Base-by-base conservation (phyloP, 2,329 filamentous ascomycete species). In the Colletotrichum sp. region DNA sequence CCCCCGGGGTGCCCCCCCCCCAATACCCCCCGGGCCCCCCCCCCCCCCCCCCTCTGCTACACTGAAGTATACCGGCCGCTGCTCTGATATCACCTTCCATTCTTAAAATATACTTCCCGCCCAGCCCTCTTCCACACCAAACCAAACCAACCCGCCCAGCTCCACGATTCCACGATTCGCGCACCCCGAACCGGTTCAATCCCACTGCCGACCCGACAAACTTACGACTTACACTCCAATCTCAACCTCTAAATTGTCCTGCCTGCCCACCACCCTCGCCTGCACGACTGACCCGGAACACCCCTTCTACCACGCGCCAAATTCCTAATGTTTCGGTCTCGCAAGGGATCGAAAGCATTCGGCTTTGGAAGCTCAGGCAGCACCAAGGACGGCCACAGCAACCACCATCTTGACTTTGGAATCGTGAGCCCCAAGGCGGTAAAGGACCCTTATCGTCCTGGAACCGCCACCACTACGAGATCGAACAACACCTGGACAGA, bases 281-380 rank as follows among this genome's bases (percentile, higher is more conserved):
- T 10, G 26, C 60, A 64, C 68, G 44, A 63, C 44, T 16, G 67
- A 32, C 57, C 73, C 63, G 64, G 26, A 55, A 49, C 69, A 49
- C 44, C 57, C 34, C 32, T 52, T 36, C 26, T 21, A 28, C 63
- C 18, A 65, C 36, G 15, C 28, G 71, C 59, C 60, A 26, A 62
- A 36, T 71, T 75, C 59, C 71, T 67, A 68, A 76, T 76, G 75
- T 76, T 76, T 57, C 75, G 75, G 44, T 76, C 75, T 55, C 66
- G 75, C 44, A 76, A 75, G 75, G 66, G 75, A 64, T 76, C 72
- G 67, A 75, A 75, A 76, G 67, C 52, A 34, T 76, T 76, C 75
- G 62, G n/a, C 71, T 76, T 76, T 68, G 75, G 75, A 75, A 71
- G 71, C 63, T 67, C 75, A 57, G 66, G 72, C 44, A 72, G 63